phyloP scores from a whole-genome alignment of 2,329 filamentous ascomycete species.

The Fusarium sp. region DNA sequence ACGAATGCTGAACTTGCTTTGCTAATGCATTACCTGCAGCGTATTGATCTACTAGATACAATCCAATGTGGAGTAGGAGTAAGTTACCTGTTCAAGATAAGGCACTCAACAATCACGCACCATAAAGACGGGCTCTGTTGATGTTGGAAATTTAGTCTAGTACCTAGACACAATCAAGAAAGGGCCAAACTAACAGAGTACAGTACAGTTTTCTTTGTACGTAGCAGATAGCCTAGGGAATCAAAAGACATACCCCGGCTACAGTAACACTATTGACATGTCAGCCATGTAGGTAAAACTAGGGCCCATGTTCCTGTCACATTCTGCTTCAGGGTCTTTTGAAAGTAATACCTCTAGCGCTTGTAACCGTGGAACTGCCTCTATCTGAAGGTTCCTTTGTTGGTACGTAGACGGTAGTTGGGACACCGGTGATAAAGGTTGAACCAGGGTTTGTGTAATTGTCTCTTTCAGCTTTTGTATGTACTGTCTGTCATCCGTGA shows the following conservation, averaged over 20 bases:
- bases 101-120: neutral
- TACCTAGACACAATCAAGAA: neutral
- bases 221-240: neutral
- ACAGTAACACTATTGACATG: neutral
- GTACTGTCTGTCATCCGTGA: neutral
- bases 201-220: neutral
- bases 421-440: neutral
- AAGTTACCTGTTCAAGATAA: neutral
- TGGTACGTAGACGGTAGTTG: neutral
- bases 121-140: neutral
- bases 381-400: slow-evolving; percentile 11
- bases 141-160: neutral
- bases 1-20: slow-evolving; percentile 10
- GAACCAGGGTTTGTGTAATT: slow-evolving; percentile 6
- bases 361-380: neutral
- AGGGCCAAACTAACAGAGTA: neutral
- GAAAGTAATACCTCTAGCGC: neutral
- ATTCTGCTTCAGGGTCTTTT: slow-evolving; percentile 11
- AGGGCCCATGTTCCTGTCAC: slow-evolving; percentile 18
- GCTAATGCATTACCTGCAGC: neutral
- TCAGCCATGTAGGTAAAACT: slow-evolving; percentile 14
- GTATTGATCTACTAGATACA: neutral
- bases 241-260: slow-evolving; percentile 9
- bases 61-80: neutral
- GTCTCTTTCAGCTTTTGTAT: slow-evolving; percentile 1